Evolutionary conservation across 1,139 yeast species (phyloP).

Genomic region (Yamadazyma mexicana): DNA sequence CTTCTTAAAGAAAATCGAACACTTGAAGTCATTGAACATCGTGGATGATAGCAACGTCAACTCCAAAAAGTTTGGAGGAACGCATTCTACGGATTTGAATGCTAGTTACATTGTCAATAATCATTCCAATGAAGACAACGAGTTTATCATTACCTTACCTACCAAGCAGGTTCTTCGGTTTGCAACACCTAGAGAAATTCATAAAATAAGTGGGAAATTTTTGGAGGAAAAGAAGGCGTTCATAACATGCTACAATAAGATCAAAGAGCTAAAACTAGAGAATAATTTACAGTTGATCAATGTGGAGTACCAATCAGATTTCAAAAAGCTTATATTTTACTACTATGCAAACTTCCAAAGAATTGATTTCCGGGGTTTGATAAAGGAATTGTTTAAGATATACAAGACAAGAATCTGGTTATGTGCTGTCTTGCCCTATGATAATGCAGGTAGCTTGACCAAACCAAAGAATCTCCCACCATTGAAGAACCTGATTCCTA

Average conservation of each 20-base stretch:
- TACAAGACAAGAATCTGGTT: constrained; percentile 97
- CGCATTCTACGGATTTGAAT: constrained; percentile 37
- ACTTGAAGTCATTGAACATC: constrained; percentile 69
- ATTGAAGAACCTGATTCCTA: constrained; percentile 28
- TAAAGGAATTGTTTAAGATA: constrained; percentile 86
- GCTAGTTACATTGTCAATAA: constrained; percentile 42
- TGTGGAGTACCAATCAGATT: constrained; percentile 95
- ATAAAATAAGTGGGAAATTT: constrained; percentile 44
- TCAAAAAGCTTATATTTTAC: constrained; percentile 89
- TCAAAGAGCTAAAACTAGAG: constrained; percentile 42
- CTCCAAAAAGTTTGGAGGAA: constrained; percentile 31
- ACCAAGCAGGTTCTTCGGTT: constrained; percentile 50
- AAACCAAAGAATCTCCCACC: constrained; percentile 11
- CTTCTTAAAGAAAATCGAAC: constrained; percentile 74
- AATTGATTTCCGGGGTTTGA: constrained; percentile 89
- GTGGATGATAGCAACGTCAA: constrained; percentile 22
- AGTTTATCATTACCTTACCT: constrained; percentile 47
- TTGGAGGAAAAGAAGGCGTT: constrained; percentile 50
- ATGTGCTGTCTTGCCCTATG: constrained; percentile 69
- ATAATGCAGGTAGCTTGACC: constrained; percentile 31
- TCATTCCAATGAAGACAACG: constrained; percentile 45
- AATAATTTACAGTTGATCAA: constrained; percentile 52
- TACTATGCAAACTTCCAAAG: constrained; percentile 76
- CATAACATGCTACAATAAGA: constrained; percentile 44
- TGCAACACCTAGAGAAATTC: constrained; percentile 50